Evolutionary conservation across 139 green algal species (phyloP), one percentile per base, ranked within the genome.

Genomic region (Astrephomene gubernaculifera): DNA sequence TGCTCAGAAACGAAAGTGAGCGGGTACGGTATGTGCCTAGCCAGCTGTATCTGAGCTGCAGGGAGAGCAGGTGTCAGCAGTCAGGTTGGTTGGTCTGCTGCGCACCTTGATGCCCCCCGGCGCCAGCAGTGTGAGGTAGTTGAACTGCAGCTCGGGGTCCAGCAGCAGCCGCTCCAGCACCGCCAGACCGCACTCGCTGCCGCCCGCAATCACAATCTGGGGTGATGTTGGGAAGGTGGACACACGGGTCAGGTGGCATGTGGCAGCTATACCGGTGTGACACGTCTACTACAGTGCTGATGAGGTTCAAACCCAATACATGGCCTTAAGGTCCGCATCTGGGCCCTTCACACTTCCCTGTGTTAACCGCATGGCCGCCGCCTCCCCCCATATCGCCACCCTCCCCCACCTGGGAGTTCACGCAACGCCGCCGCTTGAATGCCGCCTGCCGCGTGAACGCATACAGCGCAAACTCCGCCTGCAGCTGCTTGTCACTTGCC

Each of bases 131-230:
- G 90, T 93, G 68, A 96, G 82, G 82, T 91, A 90, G 72, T 87
- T 94, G 81, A 95, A 95, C 43, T 61, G 43, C 35, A 90, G 76
- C 53, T 71, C 41, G 9, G 82, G 71, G 67, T 93, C 68, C 33
- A 93, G 39, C 57, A 96, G 87, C 72, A 96, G 81, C n/a, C 78
- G 81, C 88, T 96, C 93, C 35, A 96, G 27, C 14, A 87, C 90
- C 43, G 92, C 86, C 45, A 96, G 72, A 10, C 89, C 92, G 35
- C 86, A 89, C 67, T 95, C 90, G 31, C 89, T 94, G 31, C 92
- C 90, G 29, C 93, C 93, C 21, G 90, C 91, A 14, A 96, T 89
- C 52, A 96, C 85, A 8, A 95, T 81, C 86, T 94, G 88, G 14
- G n/a, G 12, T 19, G 31, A 31, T 57, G 49, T 57, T 25, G 49